Evolutionary conservation across 2,329 filamentous ascomycete species (phyloP).

Genomic region (Aureobasidium musti): DNA sequence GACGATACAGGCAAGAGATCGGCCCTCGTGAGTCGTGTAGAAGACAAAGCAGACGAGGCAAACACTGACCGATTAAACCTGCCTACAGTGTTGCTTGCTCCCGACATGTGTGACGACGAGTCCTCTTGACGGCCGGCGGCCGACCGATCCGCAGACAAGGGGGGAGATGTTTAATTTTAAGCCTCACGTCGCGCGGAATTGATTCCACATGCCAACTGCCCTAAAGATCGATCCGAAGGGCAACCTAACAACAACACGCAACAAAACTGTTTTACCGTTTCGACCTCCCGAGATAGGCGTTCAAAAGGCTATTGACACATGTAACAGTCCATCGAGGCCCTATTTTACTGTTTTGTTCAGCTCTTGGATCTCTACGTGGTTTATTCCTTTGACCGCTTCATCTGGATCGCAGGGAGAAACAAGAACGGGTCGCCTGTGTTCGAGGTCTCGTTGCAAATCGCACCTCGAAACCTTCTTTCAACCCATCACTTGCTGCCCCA

Average conservation of each 20-base stretch:
- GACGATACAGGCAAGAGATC: not conserved
- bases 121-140: not conserved
- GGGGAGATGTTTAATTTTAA: conserved; percentile 15
- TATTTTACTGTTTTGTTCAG: not conserved
- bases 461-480: not conserved
- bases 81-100: not conserved
- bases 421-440: conserved; percentile 7
- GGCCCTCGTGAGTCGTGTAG: conserved; percentile 1
- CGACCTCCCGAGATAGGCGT: not conserved
- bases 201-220: not conserved
- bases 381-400: not conserved
- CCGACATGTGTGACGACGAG: not conserved
- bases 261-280: not conserved
- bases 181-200: conserved; percentile 1
- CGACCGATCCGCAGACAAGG: not conserved
- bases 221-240: not conserved
- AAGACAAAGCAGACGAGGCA: not conserved
- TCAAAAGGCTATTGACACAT: not conserved
- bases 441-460: not conserved
- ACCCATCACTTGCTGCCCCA: not conserved
- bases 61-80: not conserved
- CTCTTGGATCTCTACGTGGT: not conserved
- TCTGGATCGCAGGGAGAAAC: not conserved
- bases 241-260: not conserved
- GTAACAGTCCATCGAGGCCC: conserved; percentile 9